These are phyloP conservation scores for Lecanicillium sp. DNA, from an alignment of 2,329 filamentous ascomycete species.

Conservation along the genomic window DNA sequence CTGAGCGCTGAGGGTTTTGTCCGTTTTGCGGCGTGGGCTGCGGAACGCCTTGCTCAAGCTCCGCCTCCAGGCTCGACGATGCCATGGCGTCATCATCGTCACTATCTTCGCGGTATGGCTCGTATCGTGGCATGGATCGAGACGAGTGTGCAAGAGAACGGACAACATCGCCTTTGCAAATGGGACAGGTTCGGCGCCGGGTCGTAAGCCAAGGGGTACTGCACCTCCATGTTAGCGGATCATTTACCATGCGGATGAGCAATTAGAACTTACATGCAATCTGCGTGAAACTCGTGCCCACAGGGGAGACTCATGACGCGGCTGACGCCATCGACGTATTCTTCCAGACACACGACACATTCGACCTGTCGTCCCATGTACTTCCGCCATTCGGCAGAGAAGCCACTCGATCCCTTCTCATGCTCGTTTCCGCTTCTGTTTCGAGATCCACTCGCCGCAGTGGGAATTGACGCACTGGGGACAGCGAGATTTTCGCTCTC, in stretches of 20 bases:
- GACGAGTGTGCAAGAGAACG: slow-evolving; percentile 53
- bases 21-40: slow-evolving; percentile 19
- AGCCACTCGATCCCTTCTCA: slow-evolving; percentile 41
- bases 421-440: slow-evolving; percentile 31
- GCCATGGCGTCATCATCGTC: slow-evolving; percentile 39
- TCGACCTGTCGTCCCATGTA: slow-evolving; percentile 68
- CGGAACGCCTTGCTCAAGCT: slow-evolving; percentile 39
- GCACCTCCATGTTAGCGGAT: slow-evolving; percentile 7
- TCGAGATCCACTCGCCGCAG: slow-evolving; percentile 29
- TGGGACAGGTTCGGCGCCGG: slow-evolving; percentile 91
- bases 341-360: slow-evolving; percentile 93
- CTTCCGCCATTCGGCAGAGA: slow-evolving; percentile 54
- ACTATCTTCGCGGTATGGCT: slow-evolving; percentile 49
- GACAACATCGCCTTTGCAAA: slow-evolving; percentile 97
- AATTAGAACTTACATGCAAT: slow-evolving; percentile 80
- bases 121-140: slow-evolving; percentile 46
- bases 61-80: slow-evolving; percentile 27
- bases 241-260: neutral
- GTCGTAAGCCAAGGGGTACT: slow-evolving; percentile 97
- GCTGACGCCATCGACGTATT: slow-evolving; percentile 91
- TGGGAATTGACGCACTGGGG: slow-evolving; percentile 36
- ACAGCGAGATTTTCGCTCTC: slow-evolving; percentile 43
- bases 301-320: slow-evolving; percentile 95
- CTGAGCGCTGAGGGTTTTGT: neutral
- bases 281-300: slow-evolving; percentile 94